Base-by-base conservation (phyloP, 2,329 filamentous ascomycete species). In the Neopestalotiopsis clavispora region DNA sequence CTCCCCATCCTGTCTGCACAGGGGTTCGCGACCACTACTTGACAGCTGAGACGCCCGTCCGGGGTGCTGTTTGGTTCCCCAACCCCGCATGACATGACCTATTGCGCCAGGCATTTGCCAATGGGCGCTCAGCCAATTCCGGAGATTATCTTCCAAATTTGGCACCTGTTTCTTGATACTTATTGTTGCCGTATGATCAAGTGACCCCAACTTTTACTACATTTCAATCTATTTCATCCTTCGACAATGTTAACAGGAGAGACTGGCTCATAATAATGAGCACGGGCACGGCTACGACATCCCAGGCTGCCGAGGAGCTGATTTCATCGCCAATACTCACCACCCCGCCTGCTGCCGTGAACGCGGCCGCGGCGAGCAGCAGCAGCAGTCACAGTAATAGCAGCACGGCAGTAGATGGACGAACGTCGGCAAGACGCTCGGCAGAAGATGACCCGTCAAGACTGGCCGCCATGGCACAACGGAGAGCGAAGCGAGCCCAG, bases 401-500 rank as follows among this genome's bases (percentile, higher is more conserved):
- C 45, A 52, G 14, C 17, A 52, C 45, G 17, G 6, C 45, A 17
- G 17, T 6, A n/a, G n/a, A 52, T 17, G 45, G 45, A 52, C 45
- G 45, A 52, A 17, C 58, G n/a, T 3, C 57, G 42, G 66, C 57
- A 20, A 61, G 66, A 14, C 66, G 57, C 4, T 42, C 56, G 56
- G 52, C 52, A 28, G 56, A 40, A n/a, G 32, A 52, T 20, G 62
- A 59, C 6, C 17, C 63, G 14, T 66, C 45, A 28, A 32, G 34
- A 45, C 17, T 10, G 34, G 17, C 65, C 12, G 58, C 38, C 38
- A 28, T 52, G 62, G 66, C 66, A 40, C 20, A 58, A 42, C 65
- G 63, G 58, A 45, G 69, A 62, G 71, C 69, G 32, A 84, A 83
- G 72, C 76, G 82, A 28, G 74, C 76, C 23, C 82, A 84, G 69